Base-by-base conservation (phyloP, 2,329 filamentous ascomycete genomes). In the Sporothrix variecibatus region DNA sequence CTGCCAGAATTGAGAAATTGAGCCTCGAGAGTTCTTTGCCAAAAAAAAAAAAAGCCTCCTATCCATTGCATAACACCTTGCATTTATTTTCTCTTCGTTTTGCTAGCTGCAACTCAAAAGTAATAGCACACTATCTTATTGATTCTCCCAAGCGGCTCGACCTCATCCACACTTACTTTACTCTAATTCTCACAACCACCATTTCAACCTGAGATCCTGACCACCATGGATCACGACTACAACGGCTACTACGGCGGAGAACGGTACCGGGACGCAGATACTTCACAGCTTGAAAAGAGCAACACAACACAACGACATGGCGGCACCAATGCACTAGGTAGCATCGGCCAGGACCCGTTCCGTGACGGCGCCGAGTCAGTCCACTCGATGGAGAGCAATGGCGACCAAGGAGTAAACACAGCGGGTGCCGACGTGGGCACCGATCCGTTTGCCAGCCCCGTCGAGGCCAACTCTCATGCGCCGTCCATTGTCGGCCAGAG, bases 371-470 rank as follows among this genome's bases (percentile, higher is more conserved):
- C 78, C 65, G 84, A 84, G 73, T 78, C 82, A 0, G 23, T 38
- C 5, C 80, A 81, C 49, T 80, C 82, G 3, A 53, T 20, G 1
- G 40, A 5, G 4, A 26, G n/a, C 8, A 81, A 46, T 9, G 43
- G n/a, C 2, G 31, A 23, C 17, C n/a, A 20, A 23, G 23, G 72
- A n/a, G 34, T 31, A 23, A 38, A 67, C 43, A 15, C 68, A 8
- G 56, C 81, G 0, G 80, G 81, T n/a, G 79, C 80, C 34, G 79
- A 76, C 5, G 78, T 78, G 6, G 15, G 23, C 8, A 73, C 80
- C 31, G 86, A 87, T 76, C 86, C 86, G 1, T 87, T 88, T 76
- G 78, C 81, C 65, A 87, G 84, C 64, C 85, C 85, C 0, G 78
- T 80, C 26, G 80, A 73, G 26, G 23, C 51, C 12, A 20, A n/a